Base-by-base conservation (phyloP, 2,329 filamentous ascomycete genomes). In the Fusarium coffeatum region DNA sequence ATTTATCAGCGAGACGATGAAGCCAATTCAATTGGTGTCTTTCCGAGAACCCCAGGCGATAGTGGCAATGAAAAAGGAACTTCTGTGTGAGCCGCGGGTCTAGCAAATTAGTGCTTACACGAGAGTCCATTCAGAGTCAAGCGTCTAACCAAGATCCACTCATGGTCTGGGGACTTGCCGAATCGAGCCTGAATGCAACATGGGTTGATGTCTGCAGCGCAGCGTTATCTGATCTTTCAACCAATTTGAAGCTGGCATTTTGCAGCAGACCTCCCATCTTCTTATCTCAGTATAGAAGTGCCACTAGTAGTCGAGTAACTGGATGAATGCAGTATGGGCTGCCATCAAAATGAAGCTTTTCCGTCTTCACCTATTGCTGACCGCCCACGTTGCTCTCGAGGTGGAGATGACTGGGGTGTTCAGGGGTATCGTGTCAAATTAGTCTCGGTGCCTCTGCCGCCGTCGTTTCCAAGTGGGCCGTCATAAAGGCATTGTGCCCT, bases 401-500 rank as follows among this genome's bases (percentile, higher is more conserved):
- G 34, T 37, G 34, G 34, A 11, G 18, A 37, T 37, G 18, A n/a
- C 18, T n/a, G 34, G 34, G 34, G 34, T n/a, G 3, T n/a, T 37
- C 34, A 37, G 34, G 34, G 34, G 34, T 37, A 37, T 37, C 34
- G 18, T 37, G 34, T 37, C 34, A 37, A 37, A 37, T 37, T 37
- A 37, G 34, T 37, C 18, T n/a, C 18, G 18, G 34, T 11, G 22
- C 23, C 43, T 59, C 28, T 45, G 23, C 56, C 50, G 53, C 40
- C 34, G 34, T 37, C 34, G 34, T 42, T 59, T 42, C 41, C 13
- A 27, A 41, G 42, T 48, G 42, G 45, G 25, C 57, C 57, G 25
- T 56, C 50, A 55, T 56, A 56, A 60, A 56, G 50, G 42, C 57
- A 59, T 55, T 59, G 57, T 55, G 23, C 57, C 57, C 57, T 41